Percentiles rank a stretch among this genome's conserved stretches.
phyloP scores from a whole-genome alignment of 768 basidiomycete species.

The Serendipita vermifera region DNA sequence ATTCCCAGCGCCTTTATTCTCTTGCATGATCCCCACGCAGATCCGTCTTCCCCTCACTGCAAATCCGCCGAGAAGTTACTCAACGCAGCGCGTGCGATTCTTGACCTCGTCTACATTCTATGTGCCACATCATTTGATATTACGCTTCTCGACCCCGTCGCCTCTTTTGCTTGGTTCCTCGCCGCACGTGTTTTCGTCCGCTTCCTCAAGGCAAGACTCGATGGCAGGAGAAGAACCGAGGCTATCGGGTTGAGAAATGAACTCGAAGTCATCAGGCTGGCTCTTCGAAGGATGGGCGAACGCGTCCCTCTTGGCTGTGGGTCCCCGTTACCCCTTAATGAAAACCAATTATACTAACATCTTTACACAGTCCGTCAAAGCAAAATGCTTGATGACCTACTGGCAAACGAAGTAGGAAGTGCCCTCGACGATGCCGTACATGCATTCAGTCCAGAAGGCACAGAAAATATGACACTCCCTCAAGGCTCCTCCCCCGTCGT shows the following conservation, averaged over 20 bases:
- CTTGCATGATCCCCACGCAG: conserved; percentile 65
- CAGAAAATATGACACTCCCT: not conserved
- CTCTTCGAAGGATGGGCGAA: conserved; percentile 49
- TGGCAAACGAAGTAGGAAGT: conserved; percentile 12
- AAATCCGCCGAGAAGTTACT: conserved; percentile 58
- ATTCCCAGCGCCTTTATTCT: conserved; percentile 57
- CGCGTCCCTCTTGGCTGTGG: conserved; percentile 50
- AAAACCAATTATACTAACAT: not conserved
- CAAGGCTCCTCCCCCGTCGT: too few species aligned
- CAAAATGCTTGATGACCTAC: conserved; percentile 13
- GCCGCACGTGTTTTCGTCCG: conserved; percentile 53
- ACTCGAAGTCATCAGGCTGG: conserved; percentile 54
- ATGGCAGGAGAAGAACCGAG: conserved; percentile 44
- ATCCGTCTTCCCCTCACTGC: conserved; percentile 43
- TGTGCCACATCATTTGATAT: conserved; percentile 63
- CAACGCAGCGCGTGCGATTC: conserved; percentile 48
- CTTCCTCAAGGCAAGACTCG: conserved; percentile 50
- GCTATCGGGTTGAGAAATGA: conserved; percentile 47
- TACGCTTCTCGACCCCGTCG: conserved; percentile 55
- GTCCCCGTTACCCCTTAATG: conserved; percentile 15
- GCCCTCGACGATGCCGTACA: conserved; percentile 5
- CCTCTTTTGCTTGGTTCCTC: conserved; percentile 57
- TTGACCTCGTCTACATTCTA: conserved; percentile 53
- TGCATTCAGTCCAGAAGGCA: too few species aligned
- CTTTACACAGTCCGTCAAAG: conserved; percentile 5